Percentiles rank a stretch among this genome's conserved stretches.
phyloP scores from a whole-genome alignment of 2,329 filamentous ascomycete species.

The Penicillium fuscoglaucum region DNA sequence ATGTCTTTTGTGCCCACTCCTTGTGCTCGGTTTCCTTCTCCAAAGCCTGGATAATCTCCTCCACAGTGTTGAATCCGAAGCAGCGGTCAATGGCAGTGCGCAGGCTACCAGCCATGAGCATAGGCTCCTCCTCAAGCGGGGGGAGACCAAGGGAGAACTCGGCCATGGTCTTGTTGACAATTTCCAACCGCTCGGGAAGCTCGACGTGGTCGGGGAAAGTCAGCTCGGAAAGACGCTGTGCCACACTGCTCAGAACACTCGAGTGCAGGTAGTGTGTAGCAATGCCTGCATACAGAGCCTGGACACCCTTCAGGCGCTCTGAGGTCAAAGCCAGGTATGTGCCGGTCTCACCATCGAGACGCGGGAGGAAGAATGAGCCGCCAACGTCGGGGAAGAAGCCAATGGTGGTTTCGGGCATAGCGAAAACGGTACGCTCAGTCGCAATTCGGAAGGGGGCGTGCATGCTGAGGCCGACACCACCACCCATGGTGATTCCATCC shows the following conservation, averaged over 20 bases:
- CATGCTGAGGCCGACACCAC: constrained; percentile 88
- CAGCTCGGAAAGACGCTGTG: constrained; percentile 83
- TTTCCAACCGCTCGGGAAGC: constrained; percentile 61
- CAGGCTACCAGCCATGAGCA: constrained; percentile 66
- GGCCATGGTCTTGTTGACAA: constrained; percentile 85
- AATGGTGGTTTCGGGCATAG: constrained; percentile 98
- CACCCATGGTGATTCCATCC: constrained; percentile 98
- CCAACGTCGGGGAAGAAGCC: constrained; percentile 99
- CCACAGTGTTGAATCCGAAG: constrained; percentile 67
- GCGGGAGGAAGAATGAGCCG: constrained; percentile 90
- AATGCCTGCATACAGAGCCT: constrained; percentile 86
- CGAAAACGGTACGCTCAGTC: constrained; percentile 91
- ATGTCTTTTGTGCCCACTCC: constrained; percentile 76
- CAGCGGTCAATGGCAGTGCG: constrained; percentile 82
- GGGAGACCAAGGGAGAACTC: constrained; percentile 89
- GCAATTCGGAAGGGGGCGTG: constrained; percentile 96
- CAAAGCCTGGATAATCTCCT: constrained; percentile 70
- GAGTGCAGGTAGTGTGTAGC: constrained; percentile 97
- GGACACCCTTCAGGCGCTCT: constrained; percentile 74
- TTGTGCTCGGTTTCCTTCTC: constrained; percentile 55
- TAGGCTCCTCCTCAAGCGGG: constrained; percentile 57
- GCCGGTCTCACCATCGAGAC: constrained; percentile 81
- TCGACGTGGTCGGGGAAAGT: constrained; percentile 76
- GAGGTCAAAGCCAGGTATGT: constrained; percentile 94
- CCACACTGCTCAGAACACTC: constrained; percentile 75